Base-by-base conservation (phyloP, 108 stramenopile species). In the Pseudonitzschia multistriata region DNA sequence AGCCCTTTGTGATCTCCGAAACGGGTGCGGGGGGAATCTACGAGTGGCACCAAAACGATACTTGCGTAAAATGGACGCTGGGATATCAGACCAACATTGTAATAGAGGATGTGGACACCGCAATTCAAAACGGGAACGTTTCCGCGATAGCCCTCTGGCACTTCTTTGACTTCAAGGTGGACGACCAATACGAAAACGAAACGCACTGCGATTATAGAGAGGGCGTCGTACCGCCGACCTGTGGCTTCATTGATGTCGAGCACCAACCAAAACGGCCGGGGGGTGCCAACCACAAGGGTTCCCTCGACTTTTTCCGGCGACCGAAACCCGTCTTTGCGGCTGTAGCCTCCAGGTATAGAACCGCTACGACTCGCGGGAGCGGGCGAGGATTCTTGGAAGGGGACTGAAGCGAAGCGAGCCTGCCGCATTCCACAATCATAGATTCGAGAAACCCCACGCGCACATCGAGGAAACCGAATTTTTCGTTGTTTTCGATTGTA, bases 101-200 rank as follows among this genome's bases (percentile, higher is more conserved):
- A 1, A 5, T 5, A 11, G 21, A 67, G 37, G 77, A 81, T 42
- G 81, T 77, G 19, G 73, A 70, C 19, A 28, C 48, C 7, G 81
- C 81, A 25, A 30, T 77, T 36, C 0, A 31, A 29, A 74, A 78
- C 72, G 6, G 34, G 15, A 74, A 74, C 36, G 67, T 81, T 47
- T 70, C 68, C 21, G 77, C 68, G 5, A 66, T 81, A 40, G 39
- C 64, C 28, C 35, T 81, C n/a, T 81, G 81, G 81, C 81, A 81
- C 37, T 78, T 78, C 59, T 73, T 73, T 62, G 81, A 81, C 64
- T 77, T 81, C 73, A 81, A 81, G 45, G 73, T 65, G 31, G 52
- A 74, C 52, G 81, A 78, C 48, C 30, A 42, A 31, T 70, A 37
- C 30, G 73, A 78, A 48, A 67, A 70, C 53, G 64, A 66, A 33